A percentile compares a stretch with the other conserved stretches of the same genome.
phyloP scores from a whole-genome alignment of 495 filamentous ascomycete species.

The Podospora appendiculata region DNA sequence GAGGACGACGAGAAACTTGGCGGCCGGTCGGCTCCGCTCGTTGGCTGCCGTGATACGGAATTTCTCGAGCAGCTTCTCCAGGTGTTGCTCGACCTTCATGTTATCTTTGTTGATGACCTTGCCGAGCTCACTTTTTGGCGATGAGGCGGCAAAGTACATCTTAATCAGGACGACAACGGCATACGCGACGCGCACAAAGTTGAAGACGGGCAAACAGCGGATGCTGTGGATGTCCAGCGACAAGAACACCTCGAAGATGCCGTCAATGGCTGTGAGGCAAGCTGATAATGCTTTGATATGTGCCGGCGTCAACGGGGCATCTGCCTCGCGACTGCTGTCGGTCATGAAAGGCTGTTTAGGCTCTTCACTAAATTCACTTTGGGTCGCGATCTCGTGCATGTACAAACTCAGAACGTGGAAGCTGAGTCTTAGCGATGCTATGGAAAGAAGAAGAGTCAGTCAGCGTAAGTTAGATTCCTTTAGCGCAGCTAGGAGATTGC shows the following conservation, averaged over 20 bases:
- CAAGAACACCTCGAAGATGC: constrained; percentile 63
- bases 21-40: constrained; percentile 59
- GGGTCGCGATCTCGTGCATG: constrained; percentile 79
- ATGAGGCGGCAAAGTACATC: constrained; percentile 69
- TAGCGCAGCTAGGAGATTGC: neutral
- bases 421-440: constrained; percentile 50
- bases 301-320: constrained; percentile 42
- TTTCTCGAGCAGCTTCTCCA: constrained; percentile 57
- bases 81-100: constrained; percentile 66
- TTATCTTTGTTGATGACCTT: constrained; percentile 68
- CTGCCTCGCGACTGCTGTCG: constrained; percentile 30
- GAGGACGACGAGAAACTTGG: constrained; percentile 71
- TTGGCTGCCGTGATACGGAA: constrained; percentile 58
- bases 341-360: constrained; percentile 39
- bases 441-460: neutral
- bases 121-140: constrained; percentile 60
- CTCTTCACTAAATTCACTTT: constrained; percentile 61
- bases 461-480: neutral
- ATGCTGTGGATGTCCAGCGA: constrained; percentile 53
- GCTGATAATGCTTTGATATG: constrained; percentile 67
- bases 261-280: constrained; percentile 65
- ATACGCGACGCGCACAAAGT: constrained; percentile 68
- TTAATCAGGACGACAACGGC: constrained; percentile 84
- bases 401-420: constrained; percentile 67
- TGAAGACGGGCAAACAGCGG: constrained; percentile 65